Conservation (phyloP, 1,284 basidiomycete species). For the Spongispora temasekensis region DNA sequence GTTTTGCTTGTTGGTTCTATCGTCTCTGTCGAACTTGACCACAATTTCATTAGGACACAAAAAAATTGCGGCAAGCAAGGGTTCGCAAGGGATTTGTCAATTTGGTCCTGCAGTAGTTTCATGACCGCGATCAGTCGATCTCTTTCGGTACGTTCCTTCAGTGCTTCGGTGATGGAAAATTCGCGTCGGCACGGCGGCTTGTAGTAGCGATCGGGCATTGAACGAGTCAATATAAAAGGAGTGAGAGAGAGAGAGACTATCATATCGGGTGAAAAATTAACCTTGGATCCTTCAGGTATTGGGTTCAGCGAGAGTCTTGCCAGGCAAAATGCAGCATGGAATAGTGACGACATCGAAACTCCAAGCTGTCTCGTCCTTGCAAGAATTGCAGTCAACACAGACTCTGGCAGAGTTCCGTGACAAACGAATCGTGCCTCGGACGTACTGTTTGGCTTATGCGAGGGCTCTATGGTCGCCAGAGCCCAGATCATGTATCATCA, state of each 20-base stretch:
- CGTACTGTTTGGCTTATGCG: constrained; percentile 10
- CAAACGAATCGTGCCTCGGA: constrained; percentile 15
- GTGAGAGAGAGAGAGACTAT: constrained; percentile 21
- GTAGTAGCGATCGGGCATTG: no score
- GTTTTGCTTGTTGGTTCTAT: background rate
- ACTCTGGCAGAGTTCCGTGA: constrained; percentile 8
- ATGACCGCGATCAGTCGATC: constrained; percentile 18
- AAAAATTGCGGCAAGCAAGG: constrained; percentile 18
- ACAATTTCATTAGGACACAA: no score
- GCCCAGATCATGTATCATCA: background rate
- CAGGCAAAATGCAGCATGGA: constrained; percentile 23
- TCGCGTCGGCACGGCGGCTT: constrained; percentile 18
- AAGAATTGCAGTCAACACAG: constrained; percentile 15
- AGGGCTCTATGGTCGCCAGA: constrained; percentile 8
- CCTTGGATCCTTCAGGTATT: constrained; percentile 13
- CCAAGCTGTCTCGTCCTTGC: constrained; percentile 16
- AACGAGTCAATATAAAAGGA: constrained; percentile 17
- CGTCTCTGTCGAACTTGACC: background rate
- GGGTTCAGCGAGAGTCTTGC: constrained; percentile 27
- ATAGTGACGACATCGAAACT: constrained; percentile 17
- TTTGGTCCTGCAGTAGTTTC: constrained; percentile 14
- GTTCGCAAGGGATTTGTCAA: constrained; percentile 16
- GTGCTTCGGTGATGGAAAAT: constrained; percentile 17
- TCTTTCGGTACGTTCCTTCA: constrained; percentile 12
- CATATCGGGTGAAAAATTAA: constrained; percentile 17